phyloP scores from a whole-genome alignment of 441 rosid genomes.

The Corymbia citriodora region DNA sequence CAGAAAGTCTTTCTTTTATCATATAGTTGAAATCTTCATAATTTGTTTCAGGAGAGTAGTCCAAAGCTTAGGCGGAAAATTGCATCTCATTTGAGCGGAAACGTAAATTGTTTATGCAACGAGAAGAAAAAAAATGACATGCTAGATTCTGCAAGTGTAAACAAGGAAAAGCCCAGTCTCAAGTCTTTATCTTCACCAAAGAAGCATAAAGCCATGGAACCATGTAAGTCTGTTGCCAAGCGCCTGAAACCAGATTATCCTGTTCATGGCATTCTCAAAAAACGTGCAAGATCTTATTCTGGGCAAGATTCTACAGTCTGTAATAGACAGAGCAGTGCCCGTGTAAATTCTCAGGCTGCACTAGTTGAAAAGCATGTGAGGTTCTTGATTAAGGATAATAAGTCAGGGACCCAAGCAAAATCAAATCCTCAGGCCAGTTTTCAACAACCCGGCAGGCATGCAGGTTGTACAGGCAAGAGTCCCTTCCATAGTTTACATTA shows the following conservation, averaged over 20 bases:
- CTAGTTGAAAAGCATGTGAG: slow-evolving; percentile 8
- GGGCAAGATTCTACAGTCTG: slow-evolving; percentile 13
- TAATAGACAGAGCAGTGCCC: slow-evolving; percentile 2
- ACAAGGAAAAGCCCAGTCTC: slow-evolving; percentile 8
- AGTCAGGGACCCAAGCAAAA: slow-evolving; percentile 8
- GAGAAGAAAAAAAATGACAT: slow-evolving; percentile 5
- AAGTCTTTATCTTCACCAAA: slow-evolving; percentile 14
- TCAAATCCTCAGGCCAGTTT: slow-evolving; percentile 1
- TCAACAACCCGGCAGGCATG: slow-evolving; percentile 21
- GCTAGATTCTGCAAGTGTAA: slow-evolving; percentile 2
- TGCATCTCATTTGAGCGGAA: slow-evolving; percentile 9
- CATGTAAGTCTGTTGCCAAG: slow-evolving; percentile 13
- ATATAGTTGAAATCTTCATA: neutral
- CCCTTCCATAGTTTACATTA: slow-evolving; percentile 8
- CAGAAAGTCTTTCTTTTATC: neutral
- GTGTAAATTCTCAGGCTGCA: neutral
- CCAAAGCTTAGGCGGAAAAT: slow-evolving; percentile 20
- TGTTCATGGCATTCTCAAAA: slow-evolving; percentile 37
- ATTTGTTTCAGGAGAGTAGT: slow-evolving; percentile 15
- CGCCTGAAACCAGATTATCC: slow-evolving; percentile 13
- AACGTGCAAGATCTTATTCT: slow-evolving; percentile 15
- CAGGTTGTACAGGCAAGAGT: slow-evolving; percentile 29
- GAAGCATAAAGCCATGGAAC: slow-evolving; percentile 12
- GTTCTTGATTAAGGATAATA: slow-evolving; percentile 1
- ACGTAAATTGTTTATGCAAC: slow-evolving; percentile 7